Base-by-base conservation (phyloP, 2,329 filamentous ascomycete genomes). In the Macrophomina pseudophaseolina region DNA sequence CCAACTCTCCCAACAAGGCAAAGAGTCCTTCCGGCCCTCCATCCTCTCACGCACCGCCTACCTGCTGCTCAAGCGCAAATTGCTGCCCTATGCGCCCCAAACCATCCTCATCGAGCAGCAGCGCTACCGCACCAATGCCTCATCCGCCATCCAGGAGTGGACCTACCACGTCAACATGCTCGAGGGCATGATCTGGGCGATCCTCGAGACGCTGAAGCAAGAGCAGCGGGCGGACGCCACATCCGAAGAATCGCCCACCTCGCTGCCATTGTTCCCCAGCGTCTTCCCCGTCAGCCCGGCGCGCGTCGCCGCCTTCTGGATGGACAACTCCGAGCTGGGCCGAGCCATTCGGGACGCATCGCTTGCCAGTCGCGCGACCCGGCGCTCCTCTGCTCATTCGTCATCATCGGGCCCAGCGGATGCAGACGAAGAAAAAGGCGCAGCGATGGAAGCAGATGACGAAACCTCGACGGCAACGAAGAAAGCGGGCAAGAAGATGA, bases 151-250 rank as follows among this genome's bases (percentile, higher is more conserved):
- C 1, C 86, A 89, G 68, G 91, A 96, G 78, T 96, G 92, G 92
- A 94, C 92, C 3, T 75, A 95, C 48, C 84, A 91, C 1, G 92
- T 96, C 8, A 94, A 94, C 70, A 89, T 91, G 72, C 85, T 96
- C 28, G 92, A 96, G 76, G 87, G 88, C 4, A 95, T 95, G 88
- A 79, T 96, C 0, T 91, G 93, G 81, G 90, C 90, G 8, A 84
- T 88, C 12, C 76, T 94, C 44, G 82, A 84, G 60, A 86, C 88
- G 0, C 73, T 92, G 56, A 78, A 78, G 53, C 75, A 79, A 18
- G 76, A 84, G 58, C 46, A 30, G 18, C 11, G 53, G 48, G 6
- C 35, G 8, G 46, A 44, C 35, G 18, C 33, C 2, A 30, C 35
- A 12, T 8, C 12, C 4, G 23, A n/a, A 30, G 35, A 23, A 23